phyloP scores from a whole-genome alignment of 2,329 filamentous ascomycete genomes.

The Botrytis byssoidea region DNA sequence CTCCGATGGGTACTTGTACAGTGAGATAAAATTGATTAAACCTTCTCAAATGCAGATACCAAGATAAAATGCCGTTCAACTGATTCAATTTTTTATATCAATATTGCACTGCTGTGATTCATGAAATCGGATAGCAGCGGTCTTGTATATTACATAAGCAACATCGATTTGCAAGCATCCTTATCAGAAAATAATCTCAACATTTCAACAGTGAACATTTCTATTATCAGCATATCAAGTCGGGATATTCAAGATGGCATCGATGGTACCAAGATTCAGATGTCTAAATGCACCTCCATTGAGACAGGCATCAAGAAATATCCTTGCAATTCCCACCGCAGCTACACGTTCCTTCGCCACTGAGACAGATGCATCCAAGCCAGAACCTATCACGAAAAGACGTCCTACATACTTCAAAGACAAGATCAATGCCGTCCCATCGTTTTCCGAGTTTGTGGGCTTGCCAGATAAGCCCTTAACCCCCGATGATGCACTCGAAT shows the following conservation, averaged over 20 bases:
- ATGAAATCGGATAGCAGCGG: not conserved
- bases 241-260: conserved; percentile 27
- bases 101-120: not conserved
- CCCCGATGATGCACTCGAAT: conserved; percentile 55
- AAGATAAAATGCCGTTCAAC: not conserved
- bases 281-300: conserved; percentile 36
- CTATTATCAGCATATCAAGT: not conserved
- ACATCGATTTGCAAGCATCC: conserved; percentile 5
- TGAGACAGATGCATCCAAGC: conserved; percentile 33
- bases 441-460: conserved; percentile 58
- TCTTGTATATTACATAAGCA: conserved; percentile 2
- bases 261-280: conserved; percentile 32
- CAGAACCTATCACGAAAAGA: conserved; percentile 31
- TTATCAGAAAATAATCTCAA: conserved; percentile 22
- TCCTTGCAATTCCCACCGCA: conserved; percentile 25
- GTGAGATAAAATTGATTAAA: not conserved
- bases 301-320: conserved; percentile 28
- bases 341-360: conserved; percentile 35
- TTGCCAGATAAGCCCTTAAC: conserved; percentile 46
- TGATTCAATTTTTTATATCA: not conserved
- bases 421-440: conserved; percentile 46
- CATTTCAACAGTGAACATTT: not conserved
- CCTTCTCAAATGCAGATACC: not conserved
- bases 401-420: conserved; percentile 42
- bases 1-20: not conserved